phyloP scores from a whole-genome alignment of 2,329 filamentous ascomycete species.

The Colletotrichum musae region DNA sequence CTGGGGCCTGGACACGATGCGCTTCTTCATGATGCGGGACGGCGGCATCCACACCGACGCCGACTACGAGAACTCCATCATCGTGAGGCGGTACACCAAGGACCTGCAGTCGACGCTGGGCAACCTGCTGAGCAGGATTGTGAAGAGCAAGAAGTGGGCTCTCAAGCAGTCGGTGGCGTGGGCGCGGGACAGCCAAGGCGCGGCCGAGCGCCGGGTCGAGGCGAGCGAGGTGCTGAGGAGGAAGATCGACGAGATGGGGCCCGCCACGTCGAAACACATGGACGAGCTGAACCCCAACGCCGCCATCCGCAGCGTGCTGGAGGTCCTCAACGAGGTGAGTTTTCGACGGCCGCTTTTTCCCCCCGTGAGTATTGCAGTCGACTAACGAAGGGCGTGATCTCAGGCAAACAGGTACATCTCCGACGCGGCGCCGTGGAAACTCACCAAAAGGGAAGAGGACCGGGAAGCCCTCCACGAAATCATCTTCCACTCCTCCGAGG shows the following conservation, averaged over 20 bases:
- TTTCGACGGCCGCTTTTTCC: neutral
- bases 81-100: conserved; percentile 85
- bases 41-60: conserved; percentile 84
- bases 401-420: conserved; percentile 67
- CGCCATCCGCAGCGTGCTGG: conserved; percentile 77
- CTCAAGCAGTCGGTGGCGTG: conserved; percentile 69
- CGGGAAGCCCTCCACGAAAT: conserved; percentile 66
- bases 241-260: conserved; percentile 42
- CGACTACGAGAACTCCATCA: conserved; percentile 85
- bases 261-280: conserved; percentile 69
- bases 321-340: conserved; percentile 70
- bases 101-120: conserved; percentile 83
- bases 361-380: neutral
- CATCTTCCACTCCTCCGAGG: conserved; percentile 82
- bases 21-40: conserved; percentile 88
- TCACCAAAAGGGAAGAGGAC: conserved; percentile 56
- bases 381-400: conserved; percentile 36
- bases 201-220: neutral
- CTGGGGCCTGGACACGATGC: conserved; percentile 89
- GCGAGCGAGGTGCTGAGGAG: conserved; percentile 46
- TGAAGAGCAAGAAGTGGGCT: conserved; percentile 78
- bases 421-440: conserved; percentile 77
- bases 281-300: conserved; percentile 72
- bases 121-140: conserved; percentile 82
- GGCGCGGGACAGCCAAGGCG: conserved; percentile 15